Conservation (phyloP, 2,329 filamentous ascomycete genomes). For the Niveomyces coronatus region DNA sequence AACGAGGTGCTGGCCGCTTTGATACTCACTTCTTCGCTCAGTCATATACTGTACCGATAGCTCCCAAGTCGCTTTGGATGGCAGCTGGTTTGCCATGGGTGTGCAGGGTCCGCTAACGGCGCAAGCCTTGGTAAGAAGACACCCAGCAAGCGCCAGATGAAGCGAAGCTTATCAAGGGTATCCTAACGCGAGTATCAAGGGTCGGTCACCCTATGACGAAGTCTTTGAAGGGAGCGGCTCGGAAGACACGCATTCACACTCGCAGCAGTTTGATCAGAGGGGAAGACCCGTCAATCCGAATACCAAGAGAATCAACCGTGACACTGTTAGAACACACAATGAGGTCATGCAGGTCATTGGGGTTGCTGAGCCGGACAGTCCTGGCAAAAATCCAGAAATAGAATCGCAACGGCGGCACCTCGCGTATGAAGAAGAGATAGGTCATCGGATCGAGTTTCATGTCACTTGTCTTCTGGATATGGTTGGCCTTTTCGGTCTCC, state of each 20-base stretch:
- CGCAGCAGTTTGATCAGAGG: conserved; percentile 43
- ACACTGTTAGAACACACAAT: conserved; percentile 50
- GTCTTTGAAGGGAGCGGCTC: conserved; percentile 38
- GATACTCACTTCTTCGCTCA: too few species aligned
- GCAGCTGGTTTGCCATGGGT: conserved; percentile 30
- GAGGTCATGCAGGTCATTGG: conserved; percentile 55
- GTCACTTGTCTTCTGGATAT: conserved; percentile 25
- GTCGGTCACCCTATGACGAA: conserved; percentile 50
- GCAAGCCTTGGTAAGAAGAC: conserved; percentile 38
- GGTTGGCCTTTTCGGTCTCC: conserved; percentile 40
- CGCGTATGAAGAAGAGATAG: conserved; percentile 37
- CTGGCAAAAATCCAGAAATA: conserved; percentile 26
- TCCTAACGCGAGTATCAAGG: conserved; percentile 26
- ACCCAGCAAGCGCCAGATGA: background rate
- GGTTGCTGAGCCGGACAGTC: conserved; percentile 47
- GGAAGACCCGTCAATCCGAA: conserved; percentile 46
- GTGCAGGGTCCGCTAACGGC: conserved; percentile 46
- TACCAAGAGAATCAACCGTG: conserved; percentile 44
- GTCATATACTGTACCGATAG: background rate
- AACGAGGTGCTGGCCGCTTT: background rate
- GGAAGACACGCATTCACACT: conserved; percentile 15
- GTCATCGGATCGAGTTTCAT: conserved; percentile 27
- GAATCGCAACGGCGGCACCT: conserved; percentile 34
- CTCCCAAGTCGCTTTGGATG: background rate
- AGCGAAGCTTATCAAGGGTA: background rate